Conservation (phyloP, 495 filamentous ascomycete species). For the Penicillium mononematosum region DNA sequence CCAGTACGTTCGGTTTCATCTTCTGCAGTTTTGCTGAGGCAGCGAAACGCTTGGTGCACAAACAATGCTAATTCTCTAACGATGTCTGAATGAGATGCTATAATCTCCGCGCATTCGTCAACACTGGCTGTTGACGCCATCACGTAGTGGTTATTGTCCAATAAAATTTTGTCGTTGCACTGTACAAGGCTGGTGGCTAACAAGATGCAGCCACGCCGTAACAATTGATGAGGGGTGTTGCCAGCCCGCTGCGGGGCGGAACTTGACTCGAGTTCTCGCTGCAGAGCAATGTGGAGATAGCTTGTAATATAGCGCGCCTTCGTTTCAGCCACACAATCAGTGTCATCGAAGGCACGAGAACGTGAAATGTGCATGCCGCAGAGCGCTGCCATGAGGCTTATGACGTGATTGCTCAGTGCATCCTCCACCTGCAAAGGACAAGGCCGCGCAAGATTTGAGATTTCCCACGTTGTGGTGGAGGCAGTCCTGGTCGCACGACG, state of each 20-base stretch:
- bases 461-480: slow-evolving; percentile 6
- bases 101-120: slow-evolving; percentile 18
- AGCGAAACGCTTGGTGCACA: slow-evolving; percentile 39
- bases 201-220: slow-evolving; percentile 41
- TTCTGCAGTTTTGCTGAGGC: slow-evolving; percentile 30
- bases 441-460: slow-evolving; percentile 9
- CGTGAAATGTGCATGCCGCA: slow-evolving; percentile 47
- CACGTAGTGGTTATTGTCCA: not conserved
- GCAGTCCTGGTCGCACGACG: slow-evolving; percentile 22
- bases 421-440: slow-evolving; percentile 46
- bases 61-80: slow-evolving; percentile 41
- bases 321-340: slow-evolving; percentile 17
- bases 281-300: slow-evolving; percentile 27
- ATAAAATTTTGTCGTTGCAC: slow-evolving; percentile 30
- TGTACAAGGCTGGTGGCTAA: slow-evolving; percentile 36
- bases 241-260: slow-evolving; percentile 7
- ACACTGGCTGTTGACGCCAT: slow-evolving; percentile 14
- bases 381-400: slow-evolving; percentile 43
- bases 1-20: slow-evolving; percentile 24
- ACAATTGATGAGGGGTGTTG: slow-evolving; percentile 24
- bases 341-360: slow-evolving; percentile 24
- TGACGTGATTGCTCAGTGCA: slow-evolving; percentile 43
- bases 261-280: slow-evolving; percentile 25
- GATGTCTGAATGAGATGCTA: slow-evolving; percentile 33
- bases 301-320: slow-evolving; percentile 32